A percentile compares a stretch with the other conserved stretches of the same genome.
phyloP scores from a whole-genome alignment of 1,139 yeast genomes.

The Taphrina wiesneri region DNA sequence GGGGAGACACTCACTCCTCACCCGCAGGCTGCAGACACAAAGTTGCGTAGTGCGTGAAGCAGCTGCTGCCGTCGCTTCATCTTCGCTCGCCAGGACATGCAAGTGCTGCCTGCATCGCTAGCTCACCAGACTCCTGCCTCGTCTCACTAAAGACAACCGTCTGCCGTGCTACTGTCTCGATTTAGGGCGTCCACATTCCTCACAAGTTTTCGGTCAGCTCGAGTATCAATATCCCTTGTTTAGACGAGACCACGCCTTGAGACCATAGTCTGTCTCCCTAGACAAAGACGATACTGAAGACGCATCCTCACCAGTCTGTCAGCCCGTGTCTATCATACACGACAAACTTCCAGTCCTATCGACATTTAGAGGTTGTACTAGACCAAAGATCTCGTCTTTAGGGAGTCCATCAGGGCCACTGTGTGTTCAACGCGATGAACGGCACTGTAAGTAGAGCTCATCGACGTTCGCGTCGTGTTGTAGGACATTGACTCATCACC shows the following conservation, averaged over 20 bases:
- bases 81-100: background rate
- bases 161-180: background rate
- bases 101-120: background rate
- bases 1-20: background rate
- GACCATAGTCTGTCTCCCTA: background rate
- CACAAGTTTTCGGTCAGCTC: background rate
- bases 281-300: background rate
- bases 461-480: background rate
- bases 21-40: background rate
- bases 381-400: background rate
- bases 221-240: background rate
- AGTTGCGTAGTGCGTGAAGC: background rate
- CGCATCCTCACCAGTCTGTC: background rate
- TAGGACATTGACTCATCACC: background rate
- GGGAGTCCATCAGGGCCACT: background rate
- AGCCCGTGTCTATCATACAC: background rate
- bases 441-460: slow-evolving; percentile 16
- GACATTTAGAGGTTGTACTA: background rate
- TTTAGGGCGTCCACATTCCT: background rate
- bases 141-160: background rate
- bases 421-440: background rate
- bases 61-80: background rate
- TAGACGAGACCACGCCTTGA: background rate
- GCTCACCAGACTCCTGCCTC: background rate
- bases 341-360: background rate